Conservation (phyloP, 352 stramenopile genomes). For the Phytopythium mirpurense region DNA sequence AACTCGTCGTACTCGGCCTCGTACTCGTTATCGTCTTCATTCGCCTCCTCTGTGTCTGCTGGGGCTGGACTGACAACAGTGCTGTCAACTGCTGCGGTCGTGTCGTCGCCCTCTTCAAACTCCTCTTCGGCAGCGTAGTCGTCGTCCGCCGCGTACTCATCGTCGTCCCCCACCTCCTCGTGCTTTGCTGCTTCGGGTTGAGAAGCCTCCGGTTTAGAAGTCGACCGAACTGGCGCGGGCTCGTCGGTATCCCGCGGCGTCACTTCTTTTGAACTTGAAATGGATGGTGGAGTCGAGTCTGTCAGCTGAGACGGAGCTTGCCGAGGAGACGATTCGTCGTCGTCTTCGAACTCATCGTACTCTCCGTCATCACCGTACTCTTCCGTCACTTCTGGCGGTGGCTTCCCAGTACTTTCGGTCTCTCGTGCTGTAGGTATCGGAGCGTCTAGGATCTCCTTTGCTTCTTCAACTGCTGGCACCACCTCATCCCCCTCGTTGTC, state of each 20-base stretch:
- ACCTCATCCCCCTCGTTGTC: constrained; percentile 24
- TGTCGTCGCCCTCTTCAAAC: constrained; percentile 20
- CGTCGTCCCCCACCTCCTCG: constrained; percentile 23
- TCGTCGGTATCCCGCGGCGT: not conserved
- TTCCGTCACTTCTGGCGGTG: constrained; percentile 15
- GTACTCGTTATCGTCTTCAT: constrained; percentile 30
- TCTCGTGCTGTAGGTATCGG: not conserved
- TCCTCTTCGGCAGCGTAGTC: constrained; percentile 20
- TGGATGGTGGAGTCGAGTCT: not conserved
- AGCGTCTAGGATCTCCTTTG: not conserved
- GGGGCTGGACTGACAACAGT: not conserved
- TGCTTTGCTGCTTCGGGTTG: not conserved
- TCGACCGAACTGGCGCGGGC: not conserved
- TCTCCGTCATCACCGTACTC: constrained; percentile 35
- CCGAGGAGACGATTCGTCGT: constrained; percentile 12
- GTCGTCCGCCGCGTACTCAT: constrained; percentile 20
- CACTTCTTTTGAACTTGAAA: constrained; percentile 4
- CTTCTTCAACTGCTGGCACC: not conserved
- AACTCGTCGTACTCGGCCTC: constrained; percentile 60
- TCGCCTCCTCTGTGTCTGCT: not conserved
- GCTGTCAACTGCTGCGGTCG: not conserved
- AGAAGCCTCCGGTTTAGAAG: not conserved
- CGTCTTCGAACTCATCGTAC: constrained; percentile 41
- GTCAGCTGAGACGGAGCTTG: not conserved
- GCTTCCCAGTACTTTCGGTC: not conserved